Conservation (phyloP, 2,329 filamentous ascomycete genomes). For the Hypoxylon sp. region DNA sequence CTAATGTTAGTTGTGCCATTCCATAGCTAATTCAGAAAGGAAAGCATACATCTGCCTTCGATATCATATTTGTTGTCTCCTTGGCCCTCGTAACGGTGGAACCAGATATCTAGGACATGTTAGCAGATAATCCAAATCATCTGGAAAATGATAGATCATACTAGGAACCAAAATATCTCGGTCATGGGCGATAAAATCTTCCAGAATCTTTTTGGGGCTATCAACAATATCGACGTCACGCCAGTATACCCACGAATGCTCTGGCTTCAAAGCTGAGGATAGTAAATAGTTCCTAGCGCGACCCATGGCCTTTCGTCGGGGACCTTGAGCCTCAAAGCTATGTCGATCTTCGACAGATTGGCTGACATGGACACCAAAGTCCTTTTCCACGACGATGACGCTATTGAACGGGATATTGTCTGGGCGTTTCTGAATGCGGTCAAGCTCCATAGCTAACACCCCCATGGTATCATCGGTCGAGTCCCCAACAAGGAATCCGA, state of each 20-base stretch:
- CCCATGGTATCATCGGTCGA: conserved; percentile 91
- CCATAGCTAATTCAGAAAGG: not conserved
- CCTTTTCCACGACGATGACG: conserved; percentile 88
- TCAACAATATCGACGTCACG: conserved; percentile 97
- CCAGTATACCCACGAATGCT: conserved; percentile 99
- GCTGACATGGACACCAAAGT: conserved; percentile 83
- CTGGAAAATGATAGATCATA: conserved; percentile 63
- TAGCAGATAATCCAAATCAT: conserved; percentile 16
- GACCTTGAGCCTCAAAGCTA: conserved; percentile 87
- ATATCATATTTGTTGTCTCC: conserved; percentile 86
- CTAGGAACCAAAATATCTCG: conserved; percentile 94
- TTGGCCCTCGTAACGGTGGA: conserved; percentile 86
- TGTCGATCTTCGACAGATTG: conserved; percentile 89
- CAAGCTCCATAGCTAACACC: conserved; percentile 85
- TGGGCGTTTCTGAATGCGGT: conserved; percentile 85
- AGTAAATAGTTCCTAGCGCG: conserved; percentile 93
- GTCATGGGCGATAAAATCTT: conserved; percentile 96
- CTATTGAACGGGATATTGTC: conserved; percentile 89
- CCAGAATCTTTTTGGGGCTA: conserved; percentile 86
- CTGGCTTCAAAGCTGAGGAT: conserved; percentile 84
- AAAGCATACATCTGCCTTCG: conserved; percentile 87
- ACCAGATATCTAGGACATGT: conserved; percentile 84
- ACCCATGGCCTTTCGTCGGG: conserved; percentile 90
- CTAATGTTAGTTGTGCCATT: conserved; percentile 43
- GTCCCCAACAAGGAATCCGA: conserved; percentile 95